Conservation (phyloP, 345 rosid genomes). For the Stellera chamaejasme region DNA sequence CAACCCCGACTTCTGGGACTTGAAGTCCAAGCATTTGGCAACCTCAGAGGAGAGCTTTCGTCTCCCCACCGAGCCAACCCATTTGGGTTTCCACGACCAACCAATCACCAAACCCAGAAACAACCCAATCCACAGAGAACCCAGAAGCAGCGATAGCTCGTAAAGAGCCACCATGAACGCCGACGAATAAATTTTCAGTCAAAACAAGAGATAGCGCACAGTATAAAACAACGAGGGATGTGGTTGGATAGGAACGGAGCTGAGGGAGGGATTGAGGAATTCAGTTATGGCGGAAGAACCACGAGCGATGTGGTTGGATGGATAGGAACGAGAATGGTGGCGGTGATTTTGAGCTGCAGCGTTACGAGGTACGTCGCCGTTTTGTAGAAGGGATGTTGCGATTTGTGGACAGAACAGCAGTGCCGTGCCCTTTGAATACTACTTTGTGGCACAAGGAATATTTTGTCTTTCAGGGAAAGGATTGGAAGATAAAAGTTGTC, state of each 20-base stretch:
- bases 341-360: neutral
- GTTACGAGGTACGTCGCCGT: neutral
- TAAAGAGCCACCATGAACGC: neutral
- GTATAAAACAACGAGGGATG: neutral
- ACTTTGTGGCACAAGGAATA: too few species aligned
- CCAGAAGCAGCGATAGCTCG: conserved; percentile 18
- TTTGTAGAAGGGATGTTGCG: neutral
- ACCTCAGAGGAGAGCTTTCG: conserved; percentile 19
- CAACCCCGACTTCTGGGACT: conserved; percentile 19
- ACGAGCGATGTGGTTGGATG: neutral
- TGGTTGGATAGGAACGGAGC: neutral
- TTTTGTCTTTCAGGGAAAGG: too few species aligned
- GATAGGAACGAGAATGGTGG: conserved; percentile 5
- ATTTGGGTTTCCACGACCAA: conserved; percentile 66
- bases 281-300: conserved; percentile 9
- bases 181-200: conserved; percentile 10
- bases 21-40: conserved; percentile 31
- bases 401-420: neutral
- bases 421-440: too few species aligned
- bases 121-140: conserved; percentile 46
- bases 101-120: conserved; percentile 48
- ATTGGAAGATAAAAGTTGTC: too few species aligned
- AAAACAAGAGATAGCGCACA: conserved; percentile 17
- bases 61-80: conserved; percentile 19
- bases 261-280: neutral